phyloP scores from a whole-genome alignment of 257 asterid genomes.

The Lycium barbarum region DNA sequence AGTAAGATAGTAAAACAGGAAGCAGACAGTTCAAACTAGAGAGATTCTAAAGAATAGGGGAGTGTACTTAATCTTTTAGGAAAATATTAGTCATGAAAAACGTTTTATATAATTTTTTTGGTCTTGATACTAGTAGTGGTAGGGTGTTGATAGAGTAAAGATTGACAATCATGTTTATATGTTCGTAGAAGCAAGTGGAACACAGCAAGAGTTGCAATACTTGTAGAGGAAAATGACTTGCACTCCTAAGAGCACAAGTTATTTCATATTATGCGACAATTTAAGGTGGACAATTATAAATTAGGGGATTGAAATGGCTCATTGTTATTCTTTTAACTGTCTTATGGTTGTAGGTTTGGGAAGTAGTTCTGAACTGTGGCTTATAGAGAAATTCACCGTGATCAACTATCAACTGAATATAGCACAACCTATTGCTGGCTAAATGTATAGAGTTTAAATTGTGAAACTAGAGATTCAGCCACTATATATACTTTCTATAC shows the following conservation, averaged over 20 bases:
- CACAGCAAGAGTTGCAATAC: conserved; percentile 9
- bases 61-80: background rate
- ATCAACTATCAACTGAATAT: background rate
- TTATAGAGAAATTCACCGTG: background rate
- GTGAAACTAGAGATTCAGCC: background rate
- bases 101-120: background rate
- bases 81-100: conserved; percentile 19
- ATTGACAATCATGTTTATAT: background rate
- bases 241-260: background rate
- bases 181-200: background rate
- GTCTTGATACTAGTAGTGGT: background rate
- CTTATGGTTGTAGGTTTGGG: background rate
- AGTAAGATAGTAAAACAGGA: conserved; percentile 5
- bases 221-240: background rate
- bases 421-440: conserved; percentile 18
- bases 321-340: background rate
- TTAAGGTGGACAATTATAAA: background rate
- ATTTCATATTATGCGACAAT: background rate
- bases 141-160: conserved; percentile 9
- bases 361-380: background rate
- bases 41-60: background rate
- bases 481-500: background rate
- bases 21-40: background rate
- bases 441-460: background rate
- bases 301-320: background rate